Base-by-base conservation (phyloP, 2,329 filamentous ascomycete genomes). In the Cryphonectria japonica region DNA sequence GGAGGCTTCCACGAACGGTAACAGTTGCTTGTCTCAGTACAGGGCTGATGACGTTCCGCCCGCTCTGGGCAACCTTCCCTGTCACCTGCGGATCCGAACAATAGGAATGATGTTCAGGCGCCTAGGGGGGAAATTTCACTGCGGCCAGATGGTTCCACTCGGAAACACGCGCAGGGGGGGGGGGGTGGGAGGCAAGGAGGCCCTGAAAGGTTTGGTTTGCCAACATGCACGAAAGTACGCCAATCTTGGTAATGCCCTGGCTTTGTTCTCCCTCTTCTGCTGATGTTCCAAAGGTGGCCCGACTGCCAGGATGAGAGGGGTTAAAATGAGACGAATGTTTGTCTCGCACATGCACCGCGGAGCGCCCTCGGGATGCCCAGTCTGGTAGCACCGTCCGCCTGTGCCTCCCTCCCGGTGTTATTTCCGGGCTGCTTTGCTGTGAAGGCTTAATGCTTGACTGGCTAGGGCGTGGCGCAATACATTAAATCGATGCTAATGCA, bases 271-370 rank as follows among this genome's bases (percentile, higher is more conserved):
- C 11, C 16, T 34, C 59, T 37, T 61, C 46, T 66, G 64, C 64
- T 66, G 62, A 66, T 54, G 64, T 66, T 66, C 64, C 64, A 66
- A 39, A 54, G 64, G 46, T 66, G 64, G 64, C 64, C n/a, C 46
- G 64, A 66, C 46, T n/a, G 64, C 46, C 19, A 16, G 64, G 64
- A 52, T 66, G 19, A 66, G 7, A 43, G 32, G 37, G 46, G 29
- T 26, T 26, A 11, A 41, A 50, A 66, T 50, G 64, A 66, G 64
- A 66, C 64, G 64, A 66, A 52, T 52, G 64, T 66, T 66, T 66
- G 64, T 66, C 64, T 66, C 64, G 52, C 46, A 26, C 46, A 50
- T 50, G 41, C 41, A 22, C 43, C 62, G 37, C 43, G 29, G 64
- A 50, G 26, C 43, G 46, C 46, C 46, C 64, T 66, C 46, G 41